Base-by-base conservation (phyloP, 192 early-diverging fungal species). In the Helicostylum pulchrum region DNA sequence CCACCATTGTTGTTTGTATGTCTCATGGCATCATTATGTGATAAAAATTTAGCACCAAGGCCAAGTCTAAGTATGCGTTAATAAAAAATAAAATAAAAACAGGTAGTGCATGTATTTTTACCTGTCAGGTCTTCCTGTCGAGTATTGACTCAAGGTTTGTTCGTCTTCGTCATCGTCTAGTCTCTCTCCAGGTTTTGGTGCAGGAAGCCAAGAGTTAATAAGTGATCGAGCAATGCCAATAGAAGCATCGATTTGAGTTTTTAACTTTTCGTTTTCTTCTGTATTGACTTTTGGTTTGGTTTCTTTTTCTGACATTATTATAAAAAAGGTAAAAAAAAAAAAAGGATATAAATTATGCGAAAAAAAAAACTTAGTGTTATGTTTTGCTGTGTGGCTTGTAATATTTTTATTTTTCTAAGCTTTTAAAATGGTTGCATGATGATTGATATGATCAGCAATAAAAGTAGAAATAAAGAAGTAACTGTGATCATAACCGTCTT, bases 381-480 rank as follows among this genome's bases (percentile, higher is more conserved):
- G n/a, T n/a, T n/a, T n/a, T n/a, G n/a, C 7, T 36, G 34, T 36
- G 36, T 39, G 36, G 36, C 36, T 39, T 39, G 9, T 39, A 39
- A 23, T 59, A 43, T 43, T 57, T 21, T 10, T 23, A 21, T 9
- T 5, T 43, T 15, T 23, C 43, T 59, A 59, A 39, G 55, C 55
- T 30, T 71, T 71, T 20, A 85, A 72, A 30, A 77, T 60, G 58
- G 85, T 79, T 26, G 83, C 86, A 61, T 94, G 92, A 68, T 91
- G 92, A 2, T 68, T 54, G 36, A 94, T 78, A 65, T 94, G 93
- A 53, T 90, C 88, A 9, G 84, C 73, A 56, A 90, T 80, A 72
- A 96, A 92, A 11, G 87, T 85, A 48, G 80, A 75, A 62, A 96
- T 88, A 63, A 93, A 94, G 70, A 71, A 96, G 72, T 96, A 96